phyloP scores from a whole-genome alignment of 805 yeast species.

The Kuraishia hungarica region DNA sequence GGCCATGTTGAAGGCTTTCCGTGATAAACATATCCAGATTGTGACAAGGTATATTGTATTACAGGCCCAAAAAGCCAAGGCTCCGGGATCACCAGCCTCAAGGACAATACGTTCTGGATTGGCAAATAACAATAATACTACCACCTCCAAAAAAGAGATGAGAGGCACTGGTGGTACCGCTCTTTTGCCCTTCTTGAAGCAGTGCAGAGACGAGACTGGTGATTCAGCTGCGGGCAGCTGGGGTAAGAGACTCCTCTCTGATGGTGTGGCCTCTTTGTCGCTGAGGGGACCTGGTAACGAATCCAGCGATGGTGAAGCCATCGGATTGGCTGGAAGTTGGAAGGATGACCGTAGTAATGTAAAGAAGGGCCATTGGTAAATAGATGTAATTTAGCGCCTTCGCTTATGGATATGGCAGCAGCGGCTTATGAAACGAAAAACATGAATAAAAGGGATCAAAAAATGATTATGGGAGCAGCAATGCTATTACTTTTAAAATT shows the following conservation, averaged over 20 bases:
- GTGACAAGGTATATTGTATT: constrained; percentile 81
- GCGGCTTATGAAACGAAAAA: background rate
- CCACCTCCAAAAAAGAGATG: constrained; percentile 37
- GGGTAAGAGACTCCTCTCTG: constrained; percentile 69
- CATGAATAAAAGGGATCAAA: too few relatives aligned
- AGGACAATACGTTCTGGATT: constrained; percentile 60
- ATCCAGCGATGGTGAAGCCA: constrained; percentile 1
- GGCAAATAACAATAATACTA: constrained; percentile 39
- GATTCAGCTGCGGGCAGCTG: constrained; percentile 88
- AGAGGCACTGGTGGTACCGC: constrained; percentile 95
- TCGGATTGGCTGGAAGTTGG: constrained; percentile 25
- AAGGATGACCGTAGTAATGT: constrained; percentile 16
- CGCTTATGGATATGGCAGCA: too few relatives aligned
- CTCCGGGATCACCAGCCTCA: constrained; percentile 36
- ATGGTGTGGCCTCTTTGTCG: constrained; percentile 27
- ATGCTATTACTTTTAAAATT: too few relatives aligned
- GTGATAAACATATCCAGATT: constrained; percentile 90
- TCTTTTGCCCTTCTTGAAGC: constrained; percentile 83
- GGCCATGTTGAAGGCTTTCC: constrained; percentile 78
- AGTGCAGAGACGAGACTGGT: constrained; percentile 94
- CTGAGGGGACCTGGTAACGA: constrained; percentile 8
- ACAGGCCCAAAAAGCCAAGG: constrained; percentile 56
- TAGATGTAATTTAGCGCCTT: background rate
- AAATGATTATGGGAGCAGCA: too few relatives aligned
- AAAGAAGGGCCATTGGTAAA: constrained; percentile 21